Evolutionary conservation across 1,139 yeast genomes (phyloP).

Genomic region (Yarrowia galli): DNA sequence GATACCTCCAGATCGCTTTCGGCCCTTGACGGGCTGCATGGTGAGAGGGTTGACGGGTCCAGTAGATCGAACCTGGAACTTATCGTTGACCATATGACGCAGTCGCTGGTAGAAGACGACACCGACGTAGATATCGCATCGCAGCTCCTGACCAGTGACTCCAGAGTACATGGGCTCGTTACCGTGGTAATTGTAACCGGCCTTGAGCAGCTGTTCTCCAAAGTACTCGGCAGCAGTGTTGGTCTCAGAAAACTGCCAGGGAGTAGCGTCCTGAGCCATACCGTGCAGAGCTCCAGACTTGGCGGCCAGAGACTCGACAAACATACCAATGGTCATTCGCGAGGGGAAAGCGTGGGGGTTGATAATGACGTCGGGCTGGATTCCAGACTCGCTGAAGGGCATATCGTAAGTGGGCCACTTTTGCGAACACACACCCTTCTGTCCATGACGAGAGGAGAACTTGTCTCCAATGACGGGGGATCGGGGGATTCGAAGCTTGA

Average conservation of each 20-base stretch:
- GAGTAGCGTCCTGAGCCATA: conserved; percentile 95
- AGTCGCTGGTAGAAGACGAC: conserved; percentile 97
- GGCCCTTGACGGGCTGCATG: conserved; percentile 99
- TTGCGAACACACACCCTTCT: conserved; percentile 98
- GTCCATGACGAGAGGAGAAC: conserved; percentile 98
- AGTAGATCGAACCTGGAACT: conserved; percentile 98
- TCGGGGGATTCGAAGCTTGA: conserved; percentile 91
- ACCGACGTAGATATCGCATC: conserved; percentile 95
- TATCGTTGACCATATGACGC: conserved; percentile 99
- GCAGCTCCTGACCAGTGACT: conserved; percentile 95
- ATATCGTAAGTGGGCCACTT: conserved; percentile 97
- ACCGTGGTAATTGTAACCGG: conserved; percentile 98
- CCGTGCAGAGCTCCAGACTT: conserved; percentile 99
- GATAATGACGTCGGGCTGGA: conserved; percentile 95
- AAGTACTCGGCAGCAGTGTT: conserved; percentile 98
- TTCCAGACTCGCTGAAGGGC: conserved; percentile 97
- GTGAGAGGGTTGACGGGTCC: conserved; percentile 97
- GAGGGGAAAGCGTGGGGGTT: conserved; percentile 99
- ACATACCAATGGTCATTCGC: conserved; percentile 99
- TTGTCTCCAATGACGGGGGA: conserved; percentile 97
- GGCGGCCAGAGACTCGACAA: conserved; percentile 96
- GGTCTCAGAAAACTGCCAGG: conserved; percentile 89
- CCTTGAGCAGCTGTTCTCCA: conserved; percentile 84
- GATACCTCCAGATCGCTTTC: conserved; percentile 99
- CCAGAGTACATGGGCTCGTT: conserved; percentile 99